Conservation (phyloP, 805 yeast species). For the Wickerhamomyces subpelliculosus region DNA sequence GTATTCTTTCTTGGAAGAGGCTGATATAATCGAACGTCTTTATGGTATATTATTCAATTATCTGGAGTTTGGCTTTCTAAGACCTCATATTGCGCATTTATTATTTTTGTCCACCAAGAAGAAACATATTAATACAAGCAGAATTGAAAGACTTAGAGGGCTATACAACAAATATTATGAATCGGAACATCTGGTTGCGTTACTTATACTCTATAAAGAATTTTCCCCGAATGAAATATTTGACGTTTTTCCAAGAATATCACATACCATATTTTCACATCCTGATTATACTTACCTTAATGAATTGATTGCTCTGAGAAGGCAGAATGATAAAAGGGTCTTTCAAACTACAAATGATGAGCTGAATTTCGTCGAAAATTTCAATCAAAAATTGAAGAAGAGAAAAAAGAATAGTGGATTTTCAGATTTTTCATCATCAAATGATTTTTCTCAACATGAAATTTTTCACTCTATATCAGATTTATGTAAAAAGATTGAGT, state of each 20-base stretch:
- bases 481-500: conserved; percentile 4
- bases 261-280: conserved; percentile 19
- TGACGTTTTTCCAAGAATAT: conserved; percentile 19
- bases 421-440: too few relatives aligned
- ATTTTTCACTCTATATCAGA: conserved; percentile 2
- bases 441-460: too few relatives aligned
- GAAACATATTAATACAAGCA: conserved; percentile 24
- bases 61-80: conserved; percentile 29
- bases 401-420: too few relatives aligned
- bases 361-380: conserved; percentile 6
- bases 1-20: conserved; percentile 17
- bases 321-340: neutral
- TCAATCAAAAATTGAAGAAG: conserved; percentile 10
- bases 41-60: conserved; percentile 27
- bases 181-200: conserved; percentile 15
- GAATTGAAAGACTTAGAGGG: conserved; percentile 18
- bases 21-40: conserved; percentile 8
- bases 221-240: conserved; percentile 18
- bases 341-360: conserved; percentile 1
- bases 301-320: conserved; percentile 2
- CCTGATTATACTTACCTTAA: conserved; percentile 10
- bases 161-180: conserved; percentile 15
- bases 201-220: conserved; percentile 17
- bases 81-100: conserved; percentile 26
- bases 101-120: conserved; percentile 25